Evolutionary conservation across 306 rosid genomes (phyloP), one percentile per base, ranked within the genome.

Genomic region (Parietaria judaica): DNA sequence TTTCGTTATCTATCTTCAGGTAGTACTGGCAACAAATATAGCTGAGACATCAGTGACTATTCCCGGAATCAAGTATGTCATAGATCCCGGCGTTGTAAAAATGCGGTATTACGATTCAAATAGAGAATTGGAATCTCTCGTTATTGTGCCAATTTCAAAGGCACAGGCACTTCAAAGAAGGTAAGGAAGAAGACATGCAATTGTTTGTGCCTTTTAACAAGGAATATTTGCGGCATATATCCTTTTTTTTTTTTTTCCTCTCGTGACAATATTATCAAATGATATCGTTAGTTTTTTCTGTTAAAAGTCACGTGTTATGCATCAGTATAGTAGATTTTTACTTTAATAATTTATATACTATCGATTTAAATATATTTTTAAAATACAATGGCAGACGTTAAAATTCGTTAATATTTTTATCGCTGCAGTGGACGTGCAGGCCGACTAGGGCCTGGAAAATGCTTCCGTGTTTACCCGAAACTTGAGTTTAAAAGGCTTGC

Each of bases 131-230:
- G 96, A 88, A 76, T 83, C 95, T n/a, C 75, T 91, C 84, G 72
- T 69, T 61, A 64, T 81, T 60, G 73, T 91, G 63, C 96, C 97
- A 67, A 75, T 86, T 56, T 90, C 97, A 63, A 87, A 90, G 81
- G 87, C 96, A n/a, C 96, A 90, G 68, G 95, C 96, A 46, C 83
- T 90, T 74, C 97, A 91, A 72, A 78, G 97, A 77, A 91, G 97
- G 96, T 91, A 71, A 41, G 76, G 8, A 61, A 37, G 36, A 3
- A 52, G 58, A 75, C 46, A 47, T 54, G 66, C 65, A 66, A 39
- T 71, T 11, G 48, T 12, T 6, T 41, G 38, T 13, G 23, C 47
- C n/a, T 31, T 47, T 0, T 49, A 8, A 14, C 50, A 13, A 37
- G 39, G n/a, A n/a, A n/a, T n/a, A n/a, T n/a, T n/a, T n/a, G n/a